phyloP scores from a whole-genome alignment of 2,329 filamentous ascomycete genomes.

The Colletotrichum sp. region DNA sequence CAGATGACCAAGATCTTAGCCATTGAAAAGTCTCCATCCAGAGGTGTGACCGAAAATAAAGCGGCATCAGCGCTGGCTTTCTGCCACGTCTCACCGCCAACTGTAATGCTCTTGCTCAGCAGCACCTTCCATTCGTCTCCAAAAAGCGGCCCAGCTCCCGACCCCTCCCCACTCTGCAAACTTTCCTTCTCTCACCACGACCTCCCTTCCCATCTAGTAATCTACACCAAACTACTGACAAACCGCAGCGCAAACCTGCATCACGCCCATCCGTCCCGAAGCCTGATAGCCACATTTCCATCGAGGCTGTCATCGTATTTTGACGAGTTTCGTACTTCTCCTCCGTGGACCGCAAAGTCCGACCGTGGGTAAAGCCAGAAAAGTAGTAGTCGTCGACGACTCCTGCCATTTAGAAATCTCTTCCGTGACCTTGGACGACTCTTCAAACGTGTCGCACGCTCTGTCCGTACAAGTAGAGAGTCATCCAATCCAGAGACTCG shows the following conservation, averaged over 20 bases:
- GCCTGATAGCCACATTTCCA: neutral
- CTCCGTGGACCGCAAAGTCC: constrained; percentile 1
- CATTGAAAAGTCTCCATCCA: neutral
- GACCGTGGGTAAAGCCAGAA: constrained; percentile 20
- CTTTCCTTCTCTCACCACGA: neutral
- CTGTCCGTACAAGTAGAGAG: constrained; percentile 20
- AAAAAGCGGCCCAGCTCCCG: neutral
- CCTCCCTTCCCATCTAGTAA: neutral
- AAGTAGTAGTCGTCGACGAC: constrained; percentile 15
- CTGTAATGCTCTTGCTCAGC: neutral
- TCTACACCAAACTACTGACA: neutral
- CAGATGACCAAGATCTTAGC: neutral
- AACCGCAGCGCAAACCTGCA: constrained; percentile 8
- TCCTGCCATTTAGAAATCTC: constrained; percentile 19
- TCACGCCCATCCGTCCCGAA: neutral
- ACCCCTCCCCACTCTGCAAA: neutral
- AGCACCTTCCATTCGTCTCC: neutral
- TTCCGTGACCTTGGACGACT: constrained; percentile 19
- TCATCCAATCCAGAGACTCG: constrained; percentile 10
- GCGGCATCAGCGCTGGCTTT: neutral
- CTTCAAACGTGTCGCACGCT: constrained; percentile 17
- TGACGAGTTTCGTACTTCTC: constrained; percentile 12
- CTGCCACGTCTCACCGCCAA: neutral
- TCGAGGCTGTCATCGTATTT: constrained; percentile 11
- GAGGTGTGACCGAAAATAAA: neutral